Evolutionary conservation across 768 basidiomycete genomes (phyloP).

Genomic region (Omphalotus guepiniiformis): DNA sequence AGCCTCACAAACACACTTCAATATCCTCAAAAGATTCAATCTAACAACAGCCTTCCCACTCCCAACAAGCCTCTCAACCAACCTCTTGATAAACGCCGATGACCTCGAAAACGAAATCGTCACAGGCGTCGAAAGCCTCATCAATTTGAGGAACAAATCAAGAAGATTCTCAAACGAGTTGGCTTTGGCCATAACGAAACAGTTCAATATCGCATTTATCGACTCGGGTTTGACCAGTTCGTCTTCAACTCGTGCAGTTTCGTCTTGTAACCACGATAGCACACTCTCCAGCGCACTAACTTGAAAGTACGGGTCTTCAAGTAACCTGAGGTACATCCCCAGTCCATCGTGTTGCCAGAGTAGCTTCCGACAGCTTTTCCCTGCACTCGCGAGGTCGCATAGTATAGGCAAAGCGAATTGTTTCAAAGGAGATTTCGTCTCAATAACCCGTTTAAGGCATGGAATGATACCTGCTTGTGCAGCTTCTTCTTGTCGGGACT

Average conservation of each 20-base stretch:
- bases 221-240: constrained; percentile 65
- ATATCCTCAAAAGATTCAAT: constrained; percentile 82
- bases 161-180: constrained; percentile 91
- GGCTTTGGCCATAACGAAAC: constrained; percentile 82
- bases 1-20: constrained; percentile 82
- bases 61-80: constrained; percentile 70
- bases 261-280: constrained; percentile 94
- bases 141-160: constrained; percentile 89
- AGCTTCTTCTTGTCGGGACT: constrained; percentile 93
- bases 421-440: constrained; percentile 86
- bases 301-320: constrained; percentile 88
- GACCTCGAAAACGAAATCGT: constrained; percentile 75
- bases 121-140: constrained; percentile 69
- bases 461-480: constrained; percentile 95
- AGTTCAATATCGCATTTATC: constrained; percentile 64
- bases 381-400: constrained; percentile 93
- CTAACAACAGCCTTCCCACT: constrained; percentile 84
- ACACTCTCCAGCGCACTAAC: constrained; percentile 90
- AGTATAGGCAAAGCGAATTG: constrained; percentile 97
- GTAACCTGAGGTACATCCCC: constrained; percentile 66
- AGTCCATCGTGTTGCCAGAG: constrained; percentile 96
- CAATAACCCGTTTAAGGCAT: constrained; percentile 83
- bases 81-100: constrained; percentile 79
- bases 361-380: constrained; percentile 85
- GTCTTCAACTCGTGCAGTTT: constrained; percentile 91